Conservation (phyloP, 1,284 basidiomycete genomes). For the Cystobasidium sp. region DNA sequence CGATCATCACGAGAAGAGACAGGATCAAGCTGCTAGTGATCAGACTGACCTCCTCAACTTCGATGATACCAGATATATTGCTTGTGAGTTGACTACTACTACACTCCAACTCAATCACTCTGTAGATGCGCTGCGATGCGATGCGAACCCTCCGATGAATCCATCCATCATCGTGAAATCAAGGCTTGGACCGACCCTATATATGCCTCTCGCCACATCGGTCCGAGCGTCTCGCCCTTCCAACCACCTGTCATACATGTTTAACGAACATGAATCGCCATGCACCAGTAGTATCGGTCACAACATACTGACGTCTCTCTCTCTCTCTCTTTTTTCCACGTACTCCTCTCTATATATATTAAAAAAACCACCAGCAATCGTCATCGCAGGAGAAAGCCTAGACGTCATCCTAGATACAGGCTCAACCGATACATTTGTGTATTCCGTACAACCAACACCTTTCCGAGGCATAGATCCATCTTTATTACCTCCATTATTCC, state of each 20-base stretch:
- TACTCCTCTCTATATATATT: not conserved
- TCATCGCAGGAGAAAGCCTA: constrained; percentile 37
- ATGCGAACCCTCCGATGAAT: too few species aligned
- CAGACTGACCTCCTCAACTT: constrained; percentile 32
- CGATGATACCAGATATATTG: constrained; percentile 27
- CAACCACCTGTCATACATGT: too few species aligned
- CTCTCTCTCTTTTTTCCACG: not conserved
- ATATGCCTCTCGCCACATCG: too few species aligned
- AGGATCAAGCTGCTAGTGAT: not conserved
- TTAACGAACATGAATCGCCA: too few species aligned
- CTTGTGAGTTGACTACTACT: constrained; percentile 3
- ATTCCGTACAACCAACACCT: constrained; percentile 29
- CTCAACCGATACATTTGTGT: constrained; percentile 37
- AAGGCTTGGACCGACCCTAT: too few species aligned
- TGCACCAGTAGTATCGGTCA: too few species aligned
- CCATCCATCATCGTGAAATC: too few species aligned
- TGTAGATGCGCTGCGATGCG: too few species aligned
- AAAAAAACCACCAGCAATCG: constrained; percentile 9
- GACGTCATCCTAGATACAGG: constrained; percentile 41
- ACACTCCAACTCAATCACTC: too few species aligned
- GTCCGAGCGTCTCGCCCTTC: too few species aligned
- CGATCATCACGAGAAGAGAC: constrained; percentile 13
- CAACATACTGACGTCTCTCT: not conserved
- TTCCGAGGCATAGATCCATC: constrained; percentile 24
- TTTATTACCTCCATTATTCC: constrained; percentile 29